Percentiles rank a stretch among this genome's conserved stretches.
These are phyloP conservation scores for Sporothrix luriei DNA, from an alignment of 2,329 filamentous ascomycete genomes.

Conservation along the genomic window DNA sequence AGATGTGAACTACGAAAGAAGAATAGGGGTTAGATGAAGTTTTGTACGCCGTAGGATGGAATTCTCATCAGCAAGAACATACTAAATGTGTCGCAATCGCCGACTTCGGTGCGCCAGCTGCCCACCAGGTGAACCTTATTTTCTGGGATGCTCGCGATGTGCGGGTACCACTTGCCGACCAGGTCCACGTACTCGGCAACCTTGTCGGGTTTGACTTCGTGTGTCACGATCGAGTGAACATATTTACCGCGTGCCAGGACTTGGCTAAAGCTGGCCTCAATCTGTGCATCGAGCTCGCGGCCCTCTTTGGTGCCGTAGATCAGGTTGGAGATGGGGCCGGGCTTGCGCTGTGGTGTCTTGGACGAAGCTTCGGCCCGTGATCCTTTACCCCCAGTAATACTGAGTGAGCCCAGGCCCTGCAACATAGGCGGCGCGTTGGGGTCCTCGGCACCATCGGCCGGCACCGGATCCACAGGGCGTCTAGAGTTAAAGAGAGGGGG, in stretches of 20 bases:
- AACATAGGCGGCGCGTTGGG: slow-evolving; percentile 34
- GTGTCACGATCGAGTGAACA: slow-evolving; percentile 95
- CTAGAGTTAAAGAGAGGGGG: slow-evolving; percentile 28
- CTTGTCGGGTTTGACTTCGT: slow-evolving; percentile 92
- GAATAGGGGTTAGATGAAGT: too few species aligned
- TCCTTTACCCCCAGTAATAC: slow-evolving; percentile 53
- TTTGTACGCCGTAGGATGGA: too few species aligned
- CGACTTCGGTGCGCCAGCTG: slow-evolving; percentile 97
- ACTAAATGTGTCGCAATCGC: slow-evolving; percentile 97
- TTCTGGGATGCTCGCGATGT: slow-evolving; percentile 78
- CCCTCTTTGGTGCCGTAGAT: slow-evolving; percentile 98
- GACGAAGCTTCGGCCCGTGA: slow-evolving; percentile 61
- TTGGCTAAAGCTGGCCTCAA: slow-evolving; percentile 94
- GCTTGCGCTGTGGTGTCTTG: slow-evolving; percentile 64
- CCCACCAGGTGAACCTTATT: slow-evolving; percentile 96
- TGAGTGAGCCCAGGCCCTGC: slow-evolving; percentile 63
- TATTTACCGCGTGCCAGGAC: slow-evolving; percentile 96
- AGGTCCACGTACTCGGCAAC: slow-evolving; percentile 92
- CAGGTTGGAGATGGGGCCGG: slow-evolving; percentile 76
- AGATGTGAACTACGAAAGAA: slow-evolving; percentile 78
- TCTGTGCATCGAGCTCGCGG: slow-evolving; percentile 89
- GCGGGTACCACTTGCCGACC: slow-evolving; percentile 89
- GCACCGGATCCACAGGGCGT: slow-evolving; percentile 3
- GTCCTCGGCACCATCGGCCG: slow-evolving; percentile 17
- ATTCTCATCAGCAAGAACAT: slow-evolving; percentile 41